Conservation (phyloP, 805 yeast species). For the Yamadazyma sp. region DNA sequence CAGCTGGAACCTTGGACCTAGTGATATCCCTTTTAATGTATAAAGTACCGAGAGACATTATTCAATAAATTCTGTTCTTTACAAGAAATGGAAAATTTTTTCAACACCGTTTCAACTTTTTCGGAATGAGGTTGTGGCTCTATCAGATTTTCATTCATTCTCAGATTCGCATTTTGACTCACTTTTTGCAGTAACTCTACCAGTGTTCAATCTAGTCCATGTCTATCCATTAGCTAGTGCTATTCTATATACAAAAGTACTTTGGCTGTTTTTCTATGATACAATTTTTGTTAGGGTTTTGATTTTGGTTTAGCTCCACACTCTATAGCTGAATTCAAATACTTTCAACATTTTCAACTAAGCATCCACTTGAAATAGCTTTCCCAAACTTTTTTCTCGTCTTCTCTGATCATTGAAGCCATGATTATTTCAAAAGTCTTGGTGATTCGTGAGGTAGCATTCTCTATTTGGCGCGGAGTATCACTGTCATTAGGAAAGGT, state of each 20-base stretch:
- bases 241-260: too few species aligned
- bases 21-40: slow-evolving; percentile 40
- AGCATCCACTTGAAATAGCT: slow-evolving; percentile 19
- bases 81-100: slow-evolving; percentile 5
- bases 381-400: slow-evolving; percentile 22
- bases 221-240: too few species aligned
- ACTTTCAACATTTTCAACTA: too few species aligned
- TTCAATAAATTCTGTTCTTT: neutral
- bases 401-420: slow-evolving; percentile 20
- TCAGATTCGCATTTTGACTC: too few species aligned
- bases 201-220: too few species aligned
- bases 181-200: too few species aligned
- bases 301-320: too few species aligned
- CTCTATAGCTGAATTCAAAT: too few species aligned
- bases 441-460: neutral
- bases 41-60: slow-evolving; percentile 55
- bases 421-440: slow-evolving; percentile 15
- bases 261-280: too few species aligned
- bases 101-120: neutral
- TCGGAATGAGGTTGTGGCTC: slow-evolving; percentile 6
- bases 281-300: too few species aligned
- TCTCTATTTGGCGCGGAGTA: neutral
- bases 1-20: slow-evolving; percentile 39
- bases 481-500: slow-evolving; percentile 3
- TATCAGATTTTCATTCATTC: slow-evolving; percentile 2